A percentile compares a stretch with the other conserved stretches of the same genome.
Evolutionary conservation across 495 filamentous ascomycete genomes (phyloP).

Genomic region (Trichoderma virens): DNA sequence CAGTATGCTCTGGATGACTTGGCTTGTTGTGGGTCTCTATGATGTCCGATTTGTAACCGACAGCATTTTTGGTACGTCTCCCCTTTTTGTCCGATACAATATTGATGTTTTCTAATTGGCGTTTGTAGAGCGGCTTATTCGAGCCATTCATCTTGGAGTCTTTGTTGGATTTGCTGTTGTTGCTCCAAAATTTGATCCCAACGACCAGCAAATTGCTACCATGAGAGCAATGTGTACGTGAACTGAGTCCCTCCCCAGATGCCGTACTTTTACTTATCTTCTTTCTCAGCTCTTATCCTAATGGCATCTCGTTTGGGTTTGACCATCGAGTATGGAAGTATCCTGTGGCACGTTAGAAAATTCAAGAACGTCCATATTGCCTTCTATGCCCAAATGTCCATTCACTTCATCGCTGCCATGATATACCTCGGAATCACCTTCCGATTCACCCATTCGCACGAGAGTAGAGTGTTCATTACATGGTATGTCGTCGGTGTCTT

Average conservation of each 20-base stretch:
- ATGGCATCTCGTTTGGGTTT: constrained; percentile 50
- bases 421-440: constrained; percentile 45
- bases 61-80: constrained; percentile 49
- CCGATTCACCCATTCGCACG: constrained; percentile 23
- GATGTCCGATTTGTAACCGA: constrained; percentile 63
- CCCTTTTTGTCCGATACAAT: constrained; percentile 22
- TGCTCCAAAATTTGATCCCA: constrained; percentile 28
- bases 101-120: constrained; percentile 19
- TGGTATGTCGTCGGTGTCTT: constrained; percentile 51
- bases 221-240: constrained; percentile 43
- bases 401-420: constrained; percentile 35
- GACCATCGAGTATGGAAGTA: constrained; percentile 47
- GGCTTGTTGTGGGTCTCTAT: constrained; percentile 59
- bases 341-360: constrained; percentile 35
- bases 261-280: constrained; percentile 20
- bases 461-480: constrained; percentile 14
- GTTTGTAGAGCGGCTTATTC: constrained; percentile 48
- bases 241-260: not conserved
- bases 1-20: constrained; percentile 62
- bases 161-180: constrained; percentile 59
- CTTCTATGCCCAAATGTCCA: constrained; percentile 31
- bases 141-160: constrained; percentile 52
- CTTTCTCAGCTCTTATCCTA: constrained; percentile 45
- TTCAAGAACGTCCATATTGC: constrained; percentile 27
- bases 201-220: constrained; percentile 33